Percentiles rank a stretch among this genome's conserved stretches.
Evolutionary conservation across 176 grass and related monocot species (phyloP).

Genomic region (Carex parvula): DNA sequence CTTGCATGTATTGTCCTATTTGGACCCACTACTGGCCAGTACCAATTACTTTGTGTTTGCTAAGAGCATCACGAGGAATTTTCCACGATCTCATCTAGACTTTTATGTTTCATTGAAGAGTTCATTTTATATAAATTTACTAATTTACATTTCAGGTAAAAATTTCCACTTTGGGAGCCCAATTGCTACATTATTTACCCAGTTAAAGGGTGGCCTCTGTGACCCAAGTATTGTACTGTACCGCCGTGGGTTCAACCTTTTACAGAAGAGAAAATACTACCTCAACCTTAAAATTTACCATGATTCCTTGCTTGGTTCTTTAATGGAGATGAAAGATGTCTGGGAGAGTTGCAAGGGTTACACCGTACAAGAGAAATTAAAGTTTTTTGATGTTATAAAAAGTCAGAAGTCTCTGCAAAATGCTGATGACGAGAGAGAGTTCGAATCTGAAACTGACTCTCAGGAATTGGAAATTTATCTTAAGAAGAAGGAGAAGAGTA

Average conservation of each 20-base stretch:
- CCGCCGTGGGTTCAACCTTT: conserved; percentile 38
- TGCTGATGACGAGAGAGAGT: conserved; percentile 13
- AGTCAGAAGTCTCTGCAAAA: conserved; percentile 31
- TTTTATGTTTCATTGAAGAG: background rate
- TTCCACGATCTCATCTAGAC: background rate
- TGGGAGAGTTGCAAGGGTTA: conserved; percentile 60
- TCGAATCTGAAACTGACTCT: conserved; percentile 25
- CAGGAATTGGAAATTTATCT: conserved; percentile 6
- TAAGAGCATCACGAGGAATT: background rate
- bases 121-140: background rate
- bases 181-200: conserved; percentile 35
- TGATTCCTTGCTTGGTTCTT: conserved; percentile 54
- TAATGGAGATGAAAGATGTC: conserved; percentile 63
- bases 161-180: conserved; percentile 82
- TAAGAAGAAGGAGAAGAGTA: conserved; percentile 16
- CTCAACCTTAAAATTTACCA: conserved; percentile 67
- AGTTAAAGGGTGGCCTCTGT: conserved; percentile 66
- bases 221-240: conserved; percentile 74
- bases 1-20: background rate
- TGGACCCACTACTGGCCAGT: background rate
- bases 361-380: conserved; percentile 54
- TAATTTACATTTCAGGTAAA: conserved; percentile 24
- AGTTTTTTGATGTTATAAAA: conserved; percentile 41
- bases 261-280: conserved; percentile 65
- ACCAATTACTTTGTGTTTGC: background rate